A percentile compares a stretch with the other conserved stretches of the same genome.
Conservation (phyloP, 495 filamentous ascomycete species). For the Aspergillus bridgeri region DNA sequence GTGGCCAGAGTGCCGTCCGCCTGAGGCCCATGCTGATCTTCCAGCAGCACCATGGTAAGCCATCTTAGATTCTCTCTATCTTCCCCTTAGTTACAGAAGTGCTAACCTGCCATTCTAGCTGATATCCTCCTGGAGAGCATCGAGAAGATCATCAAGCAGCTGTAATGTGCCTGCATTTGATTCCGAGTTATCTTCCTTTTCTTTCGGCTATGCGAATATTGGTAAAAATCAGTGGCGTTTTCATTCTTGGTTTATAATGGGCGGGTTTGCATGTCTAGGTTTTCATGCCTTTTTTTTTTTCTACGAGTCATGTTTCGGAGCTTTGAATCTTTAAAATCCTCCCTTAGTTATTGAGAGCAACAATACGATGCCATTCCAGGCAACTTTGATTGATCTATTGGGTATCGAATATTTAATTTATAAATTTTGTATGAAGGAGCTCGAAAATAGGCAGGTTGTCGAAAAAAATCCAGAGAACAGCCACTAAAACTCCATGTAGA, state of each 20-base stretch:
- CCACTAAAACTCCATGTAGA: slow-evolving; percentile 8
- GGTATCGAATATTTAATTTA: slow-evolving; percentile 13
- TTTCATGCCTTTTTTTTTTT: not conserved
- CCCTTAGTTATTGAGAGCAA: slow-evolving; percentile 6
- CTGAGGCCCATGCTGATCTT: slow-evolving; percentile 95
- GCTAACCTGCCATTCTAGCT: slow-evolving; percentile 36
- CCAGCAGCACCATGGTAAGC: slow-evolving; percentile 84
- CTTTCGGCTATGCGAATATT: not conserved
- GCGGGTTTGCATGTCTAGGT: slow-evolving; percentile 3
- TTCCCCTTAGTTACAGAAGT: not conserved
- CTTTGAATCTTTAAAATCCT: not conserved
- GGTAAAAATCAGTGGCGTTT: slow-evolving; percentile 16
- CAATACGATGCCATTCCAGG: slow-evolving; percentile 3
- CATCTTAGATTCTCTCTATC: slow-evolving; percentile 5
- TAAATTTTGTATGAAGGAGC: not conserved
- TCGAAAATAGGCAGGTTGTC: not conserved
- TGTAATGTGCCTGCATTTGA: slow-evolving; percentile 36
- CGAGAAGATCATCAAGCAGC: slow-evolving; percentile 71
- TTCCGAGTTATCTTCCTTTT: too few relatives aligned
- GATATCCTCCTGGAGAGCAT: slow-evolving; percentile 64
- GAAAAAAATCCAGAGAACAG: not conserved
- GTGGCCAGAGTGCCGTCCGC: slow-evolving; percentile 74
- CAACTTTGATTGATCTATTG: slow-evolving; percentile 2
- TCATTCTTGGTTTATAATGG: not conserved
- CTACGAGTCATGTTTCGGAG: slow-evolving; percentile 1